Conservation (phyloP, 495 filamentous ascomycete genomes). For the Sphaerosporella brunnea region DNA sequence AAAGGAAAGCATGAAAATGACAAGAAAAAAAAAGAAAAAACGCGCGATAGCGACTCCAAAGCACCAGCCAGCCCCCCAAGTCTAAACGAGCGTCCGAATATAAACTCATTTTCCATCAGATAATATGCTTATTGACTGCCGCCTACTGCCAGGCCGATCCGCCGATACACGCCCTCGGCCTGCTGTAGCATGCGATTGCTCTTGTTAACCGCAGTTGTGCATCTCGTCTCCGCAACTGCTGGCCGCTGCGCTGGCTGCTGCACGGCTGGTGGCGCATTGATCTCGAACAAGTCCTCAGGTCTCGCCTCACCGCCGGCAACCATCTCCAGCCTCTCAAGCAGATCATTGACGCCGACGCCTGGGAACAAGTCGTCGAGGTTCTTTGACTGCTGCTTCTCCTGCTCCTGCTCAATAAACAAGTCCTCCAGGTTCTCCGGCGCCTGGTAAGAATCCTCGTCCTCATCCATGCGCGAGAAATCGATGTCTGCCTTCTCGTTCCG, state of each 20-base stretch:
- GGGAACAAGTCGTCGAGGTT: constrained; percentile 24
- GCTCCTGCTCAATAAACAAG: constrained; percentile 12
- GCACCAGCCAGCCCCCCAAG: constrained; percentile 13
- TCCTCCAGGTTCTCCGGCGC: constrained; percentile 23
- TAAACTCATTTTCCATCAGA: constrained; percentile 11
- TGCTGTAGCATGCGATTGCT: constrained; percentile 19
- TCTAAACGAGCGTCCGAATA: constrained; percentile 10
- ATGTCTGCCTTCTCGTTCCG: constrained; percentile 9
- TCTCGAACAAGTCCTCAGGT: constrained; percentile 22
- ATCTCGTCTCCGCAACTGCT: background rate
- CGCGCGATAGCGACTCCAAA: constrained; percentile 3
- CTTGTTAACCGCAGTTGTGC: background rate
- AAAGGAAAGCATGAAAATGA: constrained; percentile 5
- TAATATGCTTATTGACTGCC: constrained; percentile 9
- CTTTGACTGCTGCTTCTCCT: constrained; percentile 9
- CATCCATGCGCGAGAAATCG: constrained; percentile 12
- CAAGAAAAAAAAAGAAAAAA: constrained; percentile 9
- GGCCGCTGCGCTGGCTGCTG: background rate
- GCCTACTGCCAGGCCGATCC: constrained; percentile 23
- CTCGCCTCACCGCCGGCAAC: constrained; percentile 21
- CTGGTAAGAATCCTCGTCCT: constrained; percentile 21
- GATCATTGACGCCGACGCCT: constrained; percentile 19
- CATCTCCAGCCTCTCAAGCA: constrained; percentile 25
- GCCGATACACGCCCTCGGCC: constrained; percentile 23
- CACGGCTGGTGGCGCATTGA: constrained; percentile 8